Percentiles rank a stretch among this genome's conserved stretches.
phyloP scores from a whole-genome alignment of 2,329 filamentous ascomycete genomes.

The Neodidymelliopsis sp. region DNA sequence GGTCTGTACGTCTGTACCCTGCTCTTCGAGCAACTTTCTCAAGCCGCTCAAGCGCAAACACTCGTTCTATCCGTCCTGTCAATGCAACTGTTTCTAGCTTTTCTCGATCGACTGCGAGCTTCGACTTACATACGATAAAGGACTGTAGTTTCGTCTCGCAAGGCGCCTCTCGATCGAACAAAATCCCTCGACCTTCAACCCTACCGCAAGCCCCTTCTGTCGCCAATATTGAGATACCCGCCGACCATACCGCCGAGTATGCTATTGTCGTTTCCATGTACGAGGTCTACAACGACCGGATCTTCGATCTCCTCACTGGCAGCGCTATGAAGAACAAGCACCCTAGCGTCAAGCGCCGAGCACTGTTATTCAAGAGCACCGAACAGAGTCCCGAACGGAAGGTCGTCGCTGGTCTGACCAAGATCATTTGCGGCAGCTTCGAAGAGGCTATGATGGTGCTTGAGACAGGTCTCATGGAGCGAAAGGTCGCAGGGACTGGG shows the following conservation, averaged over 20 bases:
- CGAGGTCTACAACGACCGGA: constrained; percentile 98
- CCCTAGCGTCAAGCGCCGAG: constrained; percentile 68
- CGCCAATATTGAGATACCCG: constrained; percentile 70
- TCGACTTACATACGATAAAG: constrained; percentile 50
- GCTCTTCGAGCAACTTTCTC: constrained; percentile 28
- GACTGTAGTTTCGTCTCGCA: constrained; percentile 65
- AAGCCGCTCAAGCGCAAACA: constrained; percentile 19
- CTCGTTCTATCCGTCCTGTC: constrained; percentile 45
- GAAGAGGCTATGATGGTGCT: constrained; percentile 88
- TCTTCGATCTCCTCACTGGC: constrained; percentile 85
- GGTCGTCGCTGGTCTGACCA: constrained; percentile 88
- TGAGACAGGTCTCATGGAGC: constrained; percentile 86
- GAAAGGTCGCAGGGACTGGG: constrained; percentile 86
- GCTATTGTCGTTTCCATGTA: constrained; percentile 96
- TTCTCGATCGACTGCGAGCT: constrained; percentile 37
- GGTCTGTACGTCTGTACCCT: constrained; percentile 33
- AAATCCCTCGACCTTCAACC: constrained; percentile 72
- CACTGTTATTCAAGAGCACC: constrained; percentile 89
- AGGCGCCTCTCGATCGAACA: constrained; percentile 60
- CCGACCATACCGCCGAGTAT: constrained; percentile 78
- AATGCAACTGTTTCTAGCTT: constrained; percentile 33
- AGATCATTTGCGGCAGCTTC: constrained; percentile 83
- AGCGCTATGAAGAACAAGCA: constrained; percentile 64
- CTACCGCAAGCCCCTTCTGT: constrained; percentile 80
- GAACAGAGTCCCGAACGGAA: constrained; percentile 90